Percentiles rank a stretch among this genome's conserved stretches.
Conservation (phyloP, 2,329 filamentous ascomycete genomes). For the Fusarium stilboides region DNA sequence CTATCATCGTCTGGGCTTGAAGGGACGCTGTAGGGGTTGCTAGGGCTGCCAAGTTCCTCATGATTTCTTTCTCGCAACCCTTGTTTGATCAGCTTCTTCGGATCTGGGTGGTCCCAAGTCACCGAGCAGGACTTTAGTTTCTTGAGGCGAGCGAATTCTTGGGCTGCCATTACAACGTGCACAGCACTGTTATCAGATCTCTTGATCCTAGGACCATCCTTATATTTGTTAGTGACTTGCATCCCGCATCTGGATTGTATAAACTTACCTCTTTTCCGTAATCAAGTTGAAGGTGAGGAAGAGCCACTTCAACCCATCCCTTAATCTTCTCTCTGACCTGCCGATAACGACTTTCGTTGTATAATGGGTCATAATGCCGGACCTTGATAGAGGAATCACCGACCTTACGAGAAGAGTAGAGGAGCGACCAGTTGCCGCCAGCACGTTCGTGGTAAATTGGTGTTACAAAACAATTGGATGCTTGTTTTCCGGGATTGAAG, state of each 20-base stretch:
- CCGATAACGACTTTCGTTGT: background rate
- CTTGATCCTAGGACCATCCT: background rate
- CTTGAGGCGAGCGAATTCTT: background rate
- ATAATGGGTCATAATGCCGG: constrained; percentile 9
- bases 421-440: background rate
- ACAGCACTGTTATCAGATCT: too few species aligned
- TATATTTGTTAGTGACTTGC: background rate
- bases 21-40: too few species aligned
- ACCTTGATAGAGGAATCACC: too few species aligned
- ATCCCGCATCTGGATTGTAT: background rate
- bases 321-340: background rate
- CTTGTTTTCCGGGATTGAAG: background rate
- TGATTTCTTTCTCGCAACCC: background rate
- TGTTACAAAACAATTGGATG: background rate
- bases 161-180: background rate
- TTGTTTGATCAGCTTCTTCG: fast-evolving
- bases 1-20: too few species aligned
- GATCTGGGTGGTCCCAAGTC: background rate
- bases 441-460: background rate
- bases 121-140: fast-evolving
- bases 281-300: background rate
- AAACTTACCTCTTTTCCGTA: background rate
- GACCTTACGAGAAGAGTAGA: background rate
- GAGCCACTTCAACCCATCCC: background rate
- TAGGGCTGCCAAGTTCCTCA: too few species aligned